Percentiles rank a stretch among this genome's conserved stretches.
Evolutionary conservation across 257 asterid species (phyloP).

Genomic region (Nemophila menziesii): DNA sequence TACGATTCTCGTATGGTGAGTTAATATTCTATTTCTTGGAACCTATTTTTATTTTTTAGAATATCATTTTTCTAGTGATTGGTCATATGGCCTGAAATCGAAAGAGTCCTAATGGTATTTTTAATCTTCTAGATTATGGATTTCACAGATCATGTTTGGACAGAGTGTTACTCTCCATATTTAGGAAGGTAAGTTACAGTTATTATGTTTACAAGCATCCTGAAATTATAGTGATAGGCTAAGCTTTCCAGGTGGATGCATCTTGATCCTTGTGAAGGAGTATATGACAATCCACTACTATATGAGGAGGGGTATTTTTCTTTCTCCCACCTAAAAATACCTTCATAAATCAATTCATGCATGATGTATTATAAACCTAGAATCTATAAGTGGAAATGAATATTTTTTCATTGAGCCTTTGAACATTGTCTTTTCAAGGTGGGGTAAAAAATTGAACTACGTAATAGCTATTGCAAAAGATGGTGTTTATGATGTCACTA

Average conservation of each 20-base stretch:
- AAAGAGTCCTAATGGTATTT: too few species aligned
- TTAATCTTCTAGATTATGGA: conserved; percentile 51
- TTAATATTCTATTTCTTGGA: conserved; percentile 14
- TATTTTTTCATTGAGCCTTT: conserved; percentile 21
- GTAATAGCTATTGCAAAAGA: conserved; percentile 64
- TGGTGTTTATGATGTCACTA: conserved; percentile 90
- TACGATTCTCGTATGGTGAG: conserved; percentile 85
- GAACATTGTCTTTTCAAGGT: conserved; percentile 39
- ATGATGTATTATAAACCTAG: too few species aligned
- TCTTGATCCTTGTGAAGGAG: conserved; percentile 98
- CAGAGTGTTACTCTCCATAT: conserved; percentile 79
- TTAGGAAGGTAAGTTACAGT: neutral
- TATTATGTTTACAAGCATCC: conserved; percentile 11
- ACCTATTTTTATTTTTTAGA: neutral
- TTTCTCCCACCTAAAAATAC: conserved; percentile 7
- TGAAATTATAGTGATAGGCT: conserved; percentile 10
- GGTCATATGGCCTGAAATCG: too few species aligned
- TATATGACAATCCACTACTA: conserved; percentile 75
- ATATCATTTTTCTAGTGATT: conserved; percentile 3
- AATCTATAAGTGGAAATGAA: too few species aligned
- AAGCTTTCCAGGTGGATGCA: conserved; percentile 90
- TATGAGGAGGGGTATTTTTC: conserved; percentile 93
- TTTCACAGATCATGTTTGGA: conserved; percentile 97
- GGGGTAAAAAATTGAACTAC: conserved; percentile 72
- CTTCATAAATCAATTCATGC: conserved; percentile 4